phyloP scores from a whole-genome alignment of 2,329 filamentous ascomycete genomes.

The Bipolaris sorokiniana region DNA sequence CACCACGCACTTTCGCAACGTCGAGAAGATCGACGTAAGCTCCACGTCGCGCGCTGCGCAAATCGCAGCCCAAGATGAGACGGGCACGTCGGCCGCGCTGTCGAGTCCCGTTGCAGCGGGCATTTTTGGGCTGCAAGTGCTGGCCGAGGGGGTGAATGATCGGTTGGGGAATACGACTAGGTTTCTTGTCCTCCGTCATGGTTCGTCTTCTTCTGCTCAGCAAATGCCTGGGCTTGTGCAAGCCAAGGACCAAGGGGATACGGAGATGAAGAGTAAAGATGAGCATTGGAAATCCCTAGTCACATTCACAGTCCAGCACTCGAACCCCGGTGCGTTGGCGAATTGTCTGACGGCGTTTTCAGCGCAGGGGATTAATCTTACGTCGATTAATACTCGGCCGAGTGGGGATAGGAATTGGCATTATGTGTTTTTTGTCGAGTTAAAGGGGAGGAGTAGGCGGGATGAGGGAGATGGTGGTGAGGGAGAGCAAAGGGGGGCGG shows the following conservation, averaged over 20 bases:
- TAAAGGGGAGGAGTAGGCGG: constrained; percentile 68
- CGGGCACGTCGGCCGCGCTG: constrained; percentile 74
- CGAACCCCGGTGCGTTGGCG: constrained; percentile 79
- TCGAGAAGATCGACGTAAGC: constrained; percentile 82
- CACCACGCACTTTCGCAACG: constrained; percentile 68
- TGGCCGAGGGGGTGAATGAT: constrained; percentile 76
- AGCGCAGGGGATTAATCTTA: constrained; percentile 75
- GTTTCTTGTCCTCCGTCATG: constrained; percentile 66
- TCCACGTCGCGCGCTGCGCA: constrained; percentile 87
- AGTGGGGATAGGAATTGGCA: constrained; percentile 78
- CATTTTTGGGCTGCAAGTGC: constrained; percentile 69
- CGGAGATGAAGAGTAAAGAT: neutral
- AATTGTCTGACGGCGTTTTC: constrained; percentile 81
- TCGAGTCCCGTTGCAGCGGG: constrained; percentile 75
- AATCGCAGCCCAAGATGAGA: constrained; percentile 67
- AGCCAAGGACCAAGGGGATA: too few relatives aligned
- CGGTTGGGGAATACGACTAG: constrained; percentile 76
- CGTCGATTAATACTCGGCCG: constrained; percentile 86
- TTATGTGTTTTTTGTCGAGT: constrained; percentile 95
- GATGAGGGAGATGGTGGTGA: constrained; percentile 57
- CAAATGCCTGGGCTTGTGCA: too few relatives aligned
- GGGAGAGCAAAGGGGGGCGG: constrained; percentile 57
- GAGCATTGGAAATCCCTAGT: constrained; percentile 70
- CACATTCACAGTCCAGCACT: constrained; percentile 80
- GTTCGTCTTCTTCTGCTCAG: too few relatives aligned